Base-by-base conservation (phyloP, 176 grass and related monocot species). In the Eragrostis curvula region DNA sequence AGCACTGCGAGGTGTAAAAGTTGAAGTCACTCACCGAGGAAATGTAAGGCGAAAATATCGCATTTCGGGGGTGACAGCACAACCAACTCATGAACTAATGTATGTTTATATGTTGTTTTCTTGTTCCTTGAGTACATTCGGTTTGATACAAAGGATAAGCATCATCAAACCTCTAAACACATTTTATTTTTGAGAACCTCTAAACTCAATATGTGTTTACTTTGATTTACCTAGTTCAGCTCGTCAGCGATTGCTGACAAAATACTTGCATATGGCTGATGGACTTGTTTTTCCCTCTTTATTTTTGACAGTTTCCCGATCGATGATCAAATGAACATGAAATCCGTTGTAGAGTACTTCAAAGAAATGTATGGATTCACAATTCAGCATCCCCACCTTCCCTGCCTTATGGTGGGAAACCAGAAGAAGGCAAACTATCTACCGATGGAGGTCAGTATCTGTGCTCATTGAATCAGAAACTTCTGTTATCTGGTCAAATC, bases 301-400 rank as follows among this genome's bases (percentile, higher is more conserved):
- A 74, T 0, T 47, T 87, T 83, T 69, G 25, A 28, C 74, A 99
- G 97, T 49, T 99, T 99, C 55, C 97, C 97, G 21, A 90, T 99
- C 45, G 97, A 99, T 85, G 97, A 99, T 77, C 91, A 99, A 86
- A 99, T 99, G 97, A 99, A 99, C 79, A 99, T 99, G 97, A 99
- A 99, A 85, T 99, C 93, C 12, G 97, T 99, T 8, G 83, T 99
- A 12, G 97, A 99, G 48, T 99, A 99, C 84, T 99, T 99, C 89
- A 91, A 96, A 84, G 97, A 99, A 85, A 94, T 99, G 93, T 99
- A 99, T 73, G 97, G 97, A 9, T 99, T 99, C 69, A 99, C 97
- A 9, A 99, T 99, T 90, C 93, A 90, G 83, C 75, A 96, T 45
- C 80, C 73, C 18, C 97, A 99, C 62, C 93, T 99, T 86, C 97